These are phyloP conservation scores for Apiotrichum gamsii DNA, from an alignment of 1,284 basidiomycete species.

Conservation along the genomic window DNA sequence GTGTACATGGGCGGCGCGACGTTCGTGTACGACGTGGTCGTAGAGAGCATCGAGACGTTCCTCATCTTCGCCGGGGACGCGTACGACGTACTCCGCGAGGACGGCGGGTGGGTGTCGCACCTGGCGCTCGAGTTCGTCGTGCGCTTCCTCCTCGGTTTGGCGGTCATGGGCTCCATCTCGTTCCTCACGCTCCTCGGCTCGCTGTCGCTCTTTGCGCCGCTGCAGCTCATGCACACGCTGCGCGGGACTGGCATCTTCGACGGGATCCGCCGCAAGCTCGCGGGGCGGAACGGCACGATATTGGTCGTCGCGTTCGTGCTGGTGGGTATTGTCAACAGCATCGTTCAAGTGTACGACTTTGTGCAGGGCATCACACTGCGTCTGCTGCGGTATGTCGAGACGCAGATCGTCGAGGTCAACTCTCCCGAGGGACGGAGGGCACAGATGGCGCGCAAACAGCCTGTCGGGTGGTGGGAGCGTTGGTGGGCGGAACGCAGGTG, in stretches of 20 bases:
- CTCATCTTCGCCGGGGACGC: slow-evolving; percentile 22
- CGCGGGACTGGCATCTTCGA: slow-evolving; percentile 28
- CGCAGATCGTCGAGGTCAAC: slow-evolving; percentile 40
- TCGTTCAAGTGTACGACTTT: slow-evolving; percentile 29
- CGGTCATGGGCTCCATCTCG: slow-evolving; percentile 39
- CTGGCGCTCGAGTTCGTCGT: slow-evolving; percentile 18
- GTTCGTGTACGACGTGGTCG: slow-evolving; percentile 33
- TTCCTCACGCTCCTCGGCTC: slow-evolving; percentile 39
- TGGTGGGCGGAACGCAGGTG: slow-evolving; percentile 15
- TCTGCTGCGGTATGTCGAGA: slow-evolving; percentile 36
- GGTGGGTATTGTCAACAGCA: slow-evolving; percentile 35
- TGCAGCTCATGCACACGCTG: slow-evolving; percentile 41
- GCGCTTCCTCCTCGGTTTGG: slow-evolving; percentile 40
- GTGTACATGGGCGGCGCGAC: slow-evolving; percentile 26
- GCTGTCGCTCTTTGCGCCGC: slow-evolving; percentile 37
- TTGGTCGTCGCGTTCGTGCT: slow-evolving; percentile 27
- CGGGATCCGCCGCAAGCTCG: slow-evolving; percentile 2
- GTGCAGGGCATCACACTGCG: slow-evolving; percentile 21
- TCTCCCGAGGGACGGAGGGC: slow-evolving; percentile 21
- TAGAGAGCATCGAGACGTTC: slow-evolving; percentile 32
- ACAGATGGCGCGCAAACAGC: not conserved
- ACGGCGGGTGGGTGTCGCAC: not conserved
- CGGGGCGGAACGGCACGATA: slow-evolving; percentile 9
- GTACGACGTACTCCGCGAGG: slow-evolving; percentile 8
- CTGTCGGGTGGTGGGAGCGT: slow-evolving; percentile 3